A percentile compares a stretch with the other conserved stretches of the same genome.
Conservation (phyloP, 1,284 basidiomycete species). For the Malassezia cuniculi region DNA sequence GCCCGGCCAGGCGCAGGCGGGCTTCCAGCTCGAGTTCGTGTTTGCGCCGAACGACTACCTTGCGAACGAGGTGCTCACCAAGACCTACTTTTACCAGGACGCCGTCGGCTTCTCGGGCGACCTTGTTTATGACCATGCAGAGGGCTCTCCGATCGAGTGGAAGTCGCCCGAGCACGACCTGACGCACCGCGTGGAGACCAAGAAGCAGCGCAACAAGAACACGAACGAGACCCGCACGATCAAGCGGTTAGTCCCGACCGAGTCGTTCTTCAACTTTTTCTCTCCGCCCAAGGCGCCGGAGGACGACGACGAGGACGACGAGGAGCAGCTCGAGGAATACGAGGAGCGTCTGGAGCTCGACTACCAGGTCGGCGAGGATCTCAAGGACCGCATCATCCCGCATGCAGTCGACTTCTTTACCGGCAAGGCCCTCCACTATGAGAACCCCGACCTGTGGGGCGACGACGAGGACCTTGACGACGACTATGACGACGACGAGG, state of each 20-base stretch:
- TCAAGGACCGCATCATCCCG: slow-evolving; percentile 94
- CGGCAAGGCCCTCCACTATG: slow-evolving; percentile 84
- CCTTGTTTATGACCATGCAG: slow-evolving; percentile 84
- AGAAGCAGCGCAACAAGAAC: slow-evolving; percentile 91
- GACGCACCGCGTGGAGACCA: slow-evolving; percentile 93
- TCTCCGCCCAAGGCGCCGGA: slow-evolving; percentile 41
- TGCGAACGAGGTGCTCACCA: slow-evolving; percentile 66
- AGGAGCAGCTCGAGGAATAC: slow-evolving; percentile 47
- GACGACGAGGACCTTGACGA: slow-evolving; percentile 51
- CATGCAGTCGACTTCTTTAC: slow-evolving; percentile 79
- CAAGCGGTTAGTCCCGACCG: slow-evolving; percentile 43
- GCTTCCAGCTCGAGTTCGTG: slow-evolving; percentile 77
- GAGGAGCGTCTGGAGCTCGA: slow-evolving; percentile 85
- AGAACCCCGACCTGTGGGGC: slow-evolving; percentile 52
- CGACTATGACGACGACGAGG: slow-evolving; percentile 40
- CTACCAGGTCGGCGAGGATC: slow-evolving; percentile 95
- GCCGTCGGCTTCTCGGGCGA: slow-evolving; percentile 87
- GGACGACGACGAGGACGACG: slow-evolving; percentile 33
- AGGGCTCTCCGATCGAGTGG: slow-evolving; percentile 84
- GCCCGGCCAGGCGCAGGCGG: slow-evolving; percentile 56
- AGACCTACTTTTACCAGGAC: slow-evolving; percentile 86
- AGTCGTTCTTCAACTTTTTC: slow-evolving; percentile 46
- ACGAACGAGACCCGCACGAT: slow-evolving; percentile 45
- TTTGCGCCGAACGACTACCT: slow-evolving; percentile 78
- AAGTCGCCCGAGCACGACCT: slow-evolving; percentile 87